These are phyloP conservation scores for Fusarium globosum DNA, from an alignment of 2,329 filamentous ascomycete genomes.

Conservation along the genomic window DNA sequence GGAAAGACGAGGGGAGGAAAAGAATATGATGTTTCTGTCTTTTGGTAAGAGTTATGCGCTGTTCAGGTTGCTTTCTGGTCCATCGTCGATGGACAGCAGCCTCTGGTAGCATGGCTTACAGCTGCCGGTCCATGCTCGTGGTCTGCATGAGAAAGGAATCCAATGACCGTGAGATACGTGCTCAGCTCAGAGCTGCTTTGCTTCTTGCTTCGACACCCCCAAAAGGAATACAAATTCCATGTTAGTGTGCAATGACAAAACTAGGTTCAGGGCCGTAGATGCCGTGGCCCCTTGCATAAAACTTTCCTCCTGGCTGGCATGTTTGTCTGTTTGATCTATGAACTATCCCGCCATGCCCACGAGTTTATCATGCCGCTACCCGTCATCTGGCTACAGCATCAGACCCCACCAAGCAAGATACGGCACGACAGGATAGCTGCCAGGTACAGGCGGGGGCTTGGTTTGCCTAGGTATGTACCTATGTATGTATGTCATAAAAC, in stretches of 20 bases:
- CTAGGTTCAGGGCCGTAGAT: slow-evolving; percentile 19
- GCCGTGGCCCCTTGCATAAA: slow-evolving; percentile 33
- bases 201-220: slow-evolving; percentile 13
- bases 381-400: not conserved
- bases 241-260: slow-evolving; percentile 9
- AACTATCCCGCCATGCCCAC: slow-evolving; percentile 28
- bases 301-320: slow-evolving; percentile 29
- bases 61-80: slow-evolving; percentile 3
- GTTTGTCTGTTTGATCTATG: slow-evolving; percentile 12
- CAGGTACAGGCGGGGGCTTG: slow-evolving; percentile 6
- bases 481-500: not conserved
- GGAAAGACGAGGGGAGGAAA: not conserved
- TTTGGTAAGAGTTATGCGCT: slow-evolving; percentile 18
- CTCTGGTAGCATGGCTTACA: not conserved
- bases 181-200: not conserved
- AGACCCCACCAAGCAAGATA: slow-evolving; percentile 26
- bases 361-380: slow-evolving; percentile 29
- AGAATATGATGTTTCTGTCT: slow-evolving; percentile 1
- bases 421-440: slow-evolving; percentile 6
- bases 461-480: not conserved
- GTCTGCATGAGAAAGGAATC: slow-evolving; percentile 16
- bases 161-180: slow-evolving; percentile 14
- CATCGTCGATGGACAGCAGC: not conserved
- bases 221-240: slow-evolving; percentile 3
- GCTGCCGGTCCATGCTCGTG: slow-evolving; percentile 5